phyloP scores from a whole-genome alignment of 139 green algal genomes.

The Picochlorum sp. region DNA sequence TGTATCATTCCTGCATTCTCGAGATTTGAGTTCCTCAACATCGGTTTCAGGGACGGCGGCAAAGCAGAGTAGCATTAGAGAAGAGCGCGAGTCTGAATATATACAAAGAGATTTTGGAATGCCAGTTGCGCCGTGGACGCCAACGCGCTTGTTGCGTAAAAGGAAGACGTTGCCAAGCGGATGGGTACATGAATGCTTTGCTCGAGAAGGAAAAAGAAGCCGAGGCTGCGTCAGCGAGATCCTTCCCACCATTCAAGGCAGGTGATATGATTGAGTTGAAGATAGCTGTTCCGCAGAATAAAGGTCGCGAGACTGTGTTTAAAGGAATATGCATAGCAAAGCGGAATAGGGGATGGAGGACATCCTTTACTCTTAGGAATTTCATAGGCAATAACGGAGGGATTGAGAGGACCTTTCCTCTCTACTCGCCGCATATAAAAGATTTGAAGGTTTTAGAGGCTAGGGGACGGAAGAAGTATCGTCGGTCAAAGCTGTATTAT shows the following conservation, averaged over 20 bases:
- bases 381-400: conserved; percentile 26
- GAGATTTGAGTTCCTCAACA: too few species aligned
- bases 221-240: not conserved
- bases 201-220: conserved; percentile 34
- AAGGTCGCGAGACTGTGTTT: conserved; percentile 29
- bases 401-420: conserved; percentile 46
- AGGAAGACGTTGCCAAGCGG: conserved; percentile 42
- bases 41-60: too few species aligned
- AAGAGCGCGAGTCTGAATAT: too few species aligned
- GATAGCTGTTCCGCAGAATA: conserved; percentile 46
- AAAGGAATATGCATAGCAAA: conserved; percentile 47
- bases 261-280: conserved; percentile 42
- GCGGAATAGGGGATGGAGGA: conserved; percentile 29
- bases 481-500: conserved; percentile 55
- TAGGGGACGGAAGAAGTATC: conserved; percentile 7
- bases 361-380: conserved; percentile 49
- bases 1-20: too few species aligned
- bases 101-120: too few species aligned
- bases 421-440: conserved; percentile 47
- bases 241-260: conserved; percentile 33
- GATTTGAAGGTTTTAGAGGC: conserved; percentile 34
- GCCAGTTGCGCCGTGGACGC: conserved; percentile 42
- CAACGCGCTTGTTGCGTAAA: conserved; percentile 40
- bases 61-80: too few species aligned
- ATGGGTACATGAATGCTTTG: conserved; percentile 42